Evolutionary conservation across 305 asterid genomes (phyloP), one percentile per base, ranked within the genome.

Genomic region (Salvia sclarea): DNA sequence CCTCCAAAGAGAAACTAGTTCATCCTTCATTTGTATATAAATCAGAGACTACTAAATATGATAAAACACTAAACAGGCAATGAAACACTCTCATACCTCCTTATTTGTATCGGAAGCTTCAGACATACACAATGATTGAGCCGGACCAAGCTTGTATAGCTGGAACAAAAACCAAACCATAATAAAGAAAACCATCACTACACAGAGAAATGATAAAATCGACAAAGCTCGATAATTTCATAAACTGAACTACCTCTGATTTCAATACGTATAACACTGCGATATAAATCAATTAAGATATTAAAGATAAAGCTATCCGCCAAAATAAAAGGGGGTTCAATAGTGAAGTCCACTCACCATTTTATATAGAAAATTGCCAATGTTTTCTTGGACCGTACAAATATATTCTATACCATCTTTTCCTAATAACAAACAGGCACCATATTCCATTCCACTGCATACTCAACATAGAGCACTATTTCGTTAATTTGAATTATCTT

Each of bases 111-210:
- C 95, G 33, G 84, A 77, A 76, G 85, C 90, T 74, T 81, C 98
- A 62, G 92, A 77, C 56, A 86, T 68, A 69, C 97, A 95, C 61
- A 91, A 71, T 22, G 91, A 91, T 52, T 86, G 95, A 65, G 61
- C 79, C 0, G 89, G 83, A 11, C 94, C 82, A 50, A 95, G 78
- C 90, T 80, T 89, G 78, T 84, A 86, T 75, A 95, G 90, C 99
- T 95, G 97, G 61, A 79, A 78, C 5, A 6, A 53, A 66, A 62
- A 66, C 25, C 65, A 73, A 57, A 24, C 45, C 52, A 8, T 71
- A 14, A 77, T 20, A 58, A 56, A 69, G 60, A 20, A 41, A 61
- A 75, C 33, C 72, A 72, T 74, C 75, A 49, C 40, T 47, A 16
- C 55, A 38, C 9, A n/a, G 16, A 0, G 37, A 56, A 43, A 24